These are phyloP conservation scores for Dovyalis caffra DNA, from an alignment of 345 rosid genomes.

Conservation along the genomic window DNA sequence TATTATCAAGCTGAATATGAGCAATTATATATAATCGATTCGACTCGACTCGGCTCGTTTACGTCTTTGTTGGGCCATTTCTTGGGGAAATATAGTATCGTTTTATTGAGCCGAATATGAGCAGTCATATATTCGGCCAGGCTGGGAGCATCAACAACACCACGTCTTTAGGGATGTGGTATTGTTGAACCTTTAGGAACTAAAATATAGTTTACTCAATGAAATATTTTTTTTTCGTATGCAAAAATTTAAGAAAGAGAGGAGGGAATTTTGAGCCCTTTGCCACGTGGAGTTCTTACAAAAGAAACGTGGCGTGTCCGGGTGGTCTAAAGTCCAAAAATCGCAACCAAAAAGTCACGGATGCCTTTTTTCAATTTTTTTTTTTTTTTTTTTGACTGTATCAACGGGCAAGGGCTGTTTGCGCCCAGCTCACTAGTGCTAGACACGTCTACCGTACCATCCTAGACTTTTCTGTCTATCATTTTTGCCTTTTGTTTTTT, in stretches of 20 bases:
- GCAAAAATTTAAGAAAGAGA: background rate
- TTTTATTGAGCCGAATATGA: too few species aligned
- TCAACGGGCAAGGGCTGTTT: slow-evolving; percentile 25
- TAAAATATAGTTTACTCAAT: background rate
- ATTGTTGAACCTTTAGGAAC: background rate
- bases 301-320: slow-evolving; percentile 47
- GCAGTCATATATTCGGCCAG: too few species aligned
- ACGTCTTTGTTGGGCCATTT: too few species aligned
- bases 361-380: background rate
- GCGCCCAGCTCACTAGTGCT: slow-evolving; percentile 11
- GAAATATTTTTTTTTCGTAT: background rate
- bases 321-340: slow-evolving; percentile 14
- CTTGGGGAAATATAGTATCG: too few species aligned
- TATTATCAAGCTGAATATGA: too few species aligned
- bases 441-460: background rate
- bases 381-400: slow-evolving; percentile 9
- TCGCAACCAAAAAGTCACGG: slow-evolving; percentile 37
- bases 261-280: background rate
- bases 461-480: background rate
- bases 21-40: too few species aligned
- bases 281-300: slow-evolving; percentile 39
- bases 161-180: too few species aligned
- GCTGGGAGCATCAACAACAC: too few species aligned
- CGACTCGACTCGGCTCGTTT: too few species aligned
- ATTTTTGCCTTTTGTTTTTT: background rate